These are phyloP conservation scores for Nissolia schottii DNA, from an alignment of 306 rosid species.

Conservation along the genomic window DNA sequence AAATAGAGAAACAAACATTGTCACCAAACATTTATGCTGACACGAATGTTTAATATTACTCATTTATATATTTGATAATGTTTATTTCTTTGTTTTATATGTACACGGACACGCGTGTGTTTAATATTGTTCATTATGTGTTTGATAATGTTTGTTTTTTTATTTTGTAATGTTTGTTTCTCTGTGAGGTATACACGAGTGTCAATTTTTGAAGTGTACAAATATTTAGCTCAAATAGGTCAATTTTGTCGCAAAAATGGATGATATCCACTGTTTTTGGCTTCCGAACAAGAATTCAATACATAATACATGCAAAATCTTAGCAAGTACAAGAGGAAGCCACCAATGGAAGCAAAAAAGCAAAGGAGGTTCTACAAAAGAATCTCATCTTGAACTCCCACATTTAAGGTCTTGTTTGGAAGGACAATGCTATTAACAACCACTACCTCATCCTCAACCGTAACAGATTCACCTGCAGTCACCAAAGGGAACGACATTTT, in stretches of 20 bases:
- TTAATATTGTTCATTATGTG: too few relatives aligned
- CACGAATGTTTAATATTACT: too few relatives aligned
- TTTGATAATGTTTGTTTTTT: too few relatives aligned
- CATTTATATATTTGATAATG: too few relatives aligned
- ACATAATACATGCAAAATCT: background rate
- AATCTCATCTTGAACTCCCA: slow-evolving; percentile 89
- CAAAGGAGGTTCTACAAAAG: slow-evolving; percentile 45
- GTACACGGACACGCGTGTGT: too few relatives aligned
- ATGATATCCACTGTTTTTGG: background rate
- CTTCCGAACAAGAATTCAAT: slow-evolving; percentile 17
- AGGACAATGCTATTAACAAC: slow-evolving; percentile 85
- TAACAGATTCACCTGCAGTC: slow-evolving; percentile 79
- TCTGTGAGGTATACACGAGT: too few relatives aligned
- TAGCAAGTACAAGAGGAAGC: background rate
- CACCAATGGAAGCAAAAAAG: background rate
- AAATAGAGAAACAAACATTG: too few relatives aligned
- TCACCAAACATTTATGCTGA: too few relatives aligned
- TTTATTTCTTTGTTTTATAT: too few relatives aligned
- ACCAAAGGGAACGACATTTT: slow-evolving; percentile 24
- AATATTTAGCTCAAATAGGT: background rate
- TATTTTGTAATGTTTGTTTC: too few relatives aligned
- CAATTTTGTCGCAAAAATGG: background rate
- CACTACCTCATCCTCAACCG: slow-evolving; percentile 91
- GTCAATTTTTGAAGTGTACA: too few relatives aligned
- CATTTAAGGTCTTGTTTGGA: slow-evolving; percentile 85